Conservation (phyloP, 139 green algal genomes). For the Chlorella sp. region DNA sequence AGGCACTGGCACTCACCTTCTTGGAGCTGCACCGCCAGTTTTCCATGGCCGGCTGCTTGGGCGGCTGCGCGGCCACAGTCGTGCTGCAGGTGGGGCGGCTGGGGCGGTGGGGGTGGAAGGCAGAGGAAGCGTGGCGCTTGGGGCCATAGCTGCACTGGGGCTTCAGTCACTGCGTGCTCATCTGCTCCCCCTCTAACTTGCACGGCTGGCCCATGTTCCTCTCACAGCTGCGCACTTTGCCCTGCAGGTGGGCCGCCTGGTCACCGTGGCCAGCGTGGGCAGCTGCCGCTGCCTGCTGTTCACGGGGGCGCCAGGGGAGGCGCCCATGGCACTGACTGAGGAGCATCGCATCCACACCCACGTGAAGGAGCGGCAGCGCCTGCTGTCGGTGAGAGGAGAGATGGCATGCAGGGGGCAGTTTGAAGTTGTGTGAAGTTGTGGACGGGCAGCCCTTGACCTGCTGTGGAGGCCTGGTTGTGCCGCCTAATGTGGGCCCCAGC, state of each 20-base stretch:
- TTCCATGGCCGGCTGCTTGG: not conserved
- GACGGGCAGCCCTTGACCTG: too few relatives aligned
- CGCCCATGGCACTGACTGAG: not conserved
- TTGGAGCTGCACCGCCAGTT: conserved; percentile 8
- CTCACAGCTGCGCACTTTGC: too few relatives aligned
- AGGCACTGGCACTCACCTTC: not conserved
- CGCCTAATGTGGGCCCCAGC: too few relatives aligned
- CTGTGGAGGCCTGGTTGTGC: too few relatives aligned
- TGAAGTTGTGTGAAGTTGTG: too few relatives aligned
- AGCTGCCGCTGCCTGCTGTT: not conserved
- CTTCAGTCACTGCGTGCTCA: too few relatives aligned
- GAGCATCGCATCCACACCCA: not conserved
- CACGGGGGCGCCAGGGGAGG: not conserved
- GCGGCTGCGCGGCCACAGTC: not conserved
- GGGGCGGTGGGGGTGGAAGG: too few relatives aligned
- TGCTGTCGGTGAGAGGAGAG: not conserved
- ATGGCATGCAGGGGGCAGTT: too few relatives aligned
- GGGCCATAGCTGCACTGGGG: too few relatives aligned
- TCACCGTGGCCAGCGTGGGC: conserved; percentile 1
- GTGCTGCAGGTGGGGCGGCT: not conserved
- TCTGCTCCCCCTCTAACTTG: too few relatives aligned
- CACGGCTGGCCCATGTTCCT: too few relatives aligned
- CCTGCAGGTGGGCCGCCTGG: not conserved
- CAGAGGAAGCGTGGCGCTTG: too few relatives aligned
- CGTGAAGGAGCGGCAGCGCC: not conserved